phyloP scores from a whole-genome alignment of 148 eudicot genomes.

The Tetragonia tetragonoides region DNA sequence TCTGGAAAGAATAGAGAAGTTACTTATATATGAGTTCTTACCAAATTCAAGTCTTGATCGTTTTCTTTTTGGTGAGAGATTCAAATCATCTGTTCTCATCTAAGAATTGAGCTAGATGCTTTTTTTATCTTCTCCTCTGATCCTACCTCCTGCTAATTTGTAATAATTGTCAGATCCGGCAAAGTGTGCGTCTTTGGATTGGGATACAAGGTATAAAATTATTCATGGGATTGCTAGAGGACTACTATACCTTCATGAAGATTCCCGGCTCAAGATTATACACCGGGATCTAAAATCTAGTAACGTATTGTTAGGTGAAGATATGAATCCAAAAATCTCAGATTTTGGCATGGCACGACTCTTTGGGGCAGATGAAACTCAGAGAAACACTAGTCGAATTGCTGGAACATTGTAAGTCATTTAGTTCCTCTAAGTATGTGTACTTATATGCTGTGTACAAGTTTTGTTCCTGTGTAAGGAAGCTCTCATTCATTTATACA shows the following conservation, averaged over 20 bases:
- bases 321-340: slow-evolving; percentile 37
- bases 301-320: slow-evolving; percentile 26
- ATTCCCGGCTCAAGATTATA: slow-evolving; percentile 30
- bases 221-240: slow-evolving; percentile 33
- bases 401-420: slow-evolving; percentile 30
- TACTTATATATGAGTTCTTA: slow-evolving; percentile 30
- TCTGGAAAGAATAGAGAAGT: slow-evolving; percentile 22
- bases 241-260: slow-evolving; percentile 34
- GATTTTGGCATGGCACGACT: slow-evolving; percentile 38
- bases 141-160: background rate
- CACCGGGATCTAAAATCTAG: slow-evolving; percentile 34
- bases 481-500: too few relatives aligned
- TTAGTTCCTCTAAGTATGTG: background rate
- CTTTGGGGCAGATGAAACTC: slow-evolving; percentile 31
- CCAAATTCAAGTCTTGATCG: slow-evolving; percentile 32
- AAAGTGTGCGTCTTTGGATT: slow-evolving; percentile 19
- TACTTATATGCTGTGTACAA: background rate
- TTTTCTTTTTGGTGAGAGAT: slow-evolving; percentile 20
- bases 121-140: background rate
- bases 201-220: slow-evolving; percentile 30
- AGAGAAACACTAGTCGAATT: slow-evolving; percentile 28
- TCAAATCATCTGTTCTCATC: background rate
- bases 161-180: slow-evolving; percentile 17
- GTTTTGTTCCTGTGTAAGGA: too few relatives aligned
- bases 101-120: background rate